Evolutionary conservation across 2,329 filamentous ascomycete genomes (phyloP).

Genomic region (Anisogramma anomala): DNA sequence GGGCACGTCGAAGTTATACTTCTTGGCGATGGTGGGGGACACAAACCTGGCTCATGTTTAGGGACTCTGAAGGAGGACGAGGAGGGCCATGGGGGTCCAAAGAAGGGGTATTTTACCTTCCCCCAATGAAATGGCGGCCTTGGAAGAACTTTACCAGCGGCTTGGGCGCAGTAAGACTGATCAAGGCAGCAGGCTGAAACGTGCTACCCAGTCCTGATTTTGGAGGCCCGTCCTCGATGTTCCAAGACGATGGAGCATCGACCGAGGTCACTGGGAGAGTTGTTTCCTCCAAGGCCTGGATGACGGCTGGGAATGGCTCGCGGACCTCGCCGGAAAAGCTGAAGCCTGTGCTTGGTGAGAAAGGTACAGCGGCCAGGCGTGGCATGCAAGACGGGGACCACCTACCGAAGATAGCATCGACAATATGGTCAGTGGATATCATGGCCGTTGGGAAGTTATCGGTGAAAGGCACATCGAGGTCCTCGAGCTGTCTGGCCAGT

Average conservation of each 20-base stretch:
- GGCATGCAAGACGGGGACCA: constrained; percentile 13
- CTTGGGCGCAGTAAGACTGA: constrained; percentile 90
- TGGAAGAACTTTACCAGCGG: constrained; percentile 73
- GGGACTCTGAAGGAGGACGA: neutral
- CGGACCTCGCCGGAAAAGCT: constrained; percentile 85
- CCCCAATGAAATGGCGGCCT: constrained; percentile 85
- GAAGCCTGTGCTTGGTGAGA: constrained; percentile 49
- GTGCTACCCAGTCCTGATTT: constrained; percentile 61
- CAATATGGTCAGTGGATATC: constrained; percentile 60
- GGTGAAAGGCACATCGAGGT: constrained; percentile 73
- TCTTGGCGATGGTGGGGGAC: constrained; percentile 62
- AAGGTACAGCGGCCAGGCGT: neutral
- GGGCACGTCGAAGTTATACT: constrained; percentile 76
- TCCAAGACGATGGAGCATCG: constrained; percentile 89
- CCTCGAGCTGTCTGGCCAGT: constrained; percentile 70
- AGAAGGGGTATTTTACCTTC: constrained; percentile 44
- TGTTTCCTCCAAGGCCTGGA: constrained; percentile 62
- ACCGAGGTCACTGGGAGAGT: constrained; percentile 72
- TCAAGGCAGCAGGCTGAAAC: constrained; percentile 69
- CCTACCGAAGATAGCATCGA: constrained; percentile 86
- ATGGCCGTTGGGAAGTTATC: constrained; percentile 64
- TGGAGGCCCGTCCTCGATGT: constrained; percentile 79
- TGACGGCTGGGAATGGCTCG: constrained; percentile 80
- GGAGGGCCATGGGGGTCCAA: neutral
- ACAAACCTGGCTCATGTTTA: constrained; percentile 53